These are phyloP conservation scores for Xylaria sp. DNA, from an alignment of 2,329 filamentous ascomycete species.

Conservation along the genomic window DNA sequence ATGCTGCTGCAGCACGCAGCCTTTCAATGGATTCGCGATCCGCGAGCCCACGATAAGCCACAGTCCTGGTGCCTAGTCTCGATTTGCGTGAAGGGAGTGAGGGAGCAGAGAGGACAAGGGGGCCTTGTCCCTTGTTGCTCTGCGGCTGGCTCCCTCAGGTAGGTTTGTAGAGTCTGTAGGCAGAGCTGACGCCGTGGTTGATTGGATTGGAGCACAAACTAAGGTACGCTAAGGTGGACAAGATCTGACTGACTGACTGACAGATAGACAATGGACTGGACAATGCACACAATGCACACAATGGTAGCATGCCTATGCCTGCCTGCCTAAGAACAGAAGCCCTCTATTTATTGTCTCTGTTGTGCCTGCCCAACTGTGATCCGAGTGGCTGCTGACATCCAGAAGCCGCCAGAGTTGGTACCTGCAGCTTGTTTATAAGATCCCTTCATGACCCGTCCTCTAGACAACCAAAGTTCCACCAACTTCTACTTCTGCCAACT, in stretches of 20 bases:
- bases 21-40: no score
- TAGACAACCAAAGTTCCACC: background rate
- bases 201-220: background rate
- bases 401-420: background rate
- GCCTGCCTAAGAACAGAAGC: background rate
- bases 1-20: background rate
- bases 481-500: background rate
- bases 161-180: background rate
- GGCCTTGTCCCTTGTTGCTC: background rate
- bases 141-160: background rate
- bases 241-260: background rate
- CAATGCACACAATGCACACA: no score
- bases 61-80: background rate
- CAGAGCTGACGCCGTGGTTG: background rate
- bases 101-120: background rate
- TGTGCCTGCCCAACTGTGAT: background rate
- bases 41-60: background rate
- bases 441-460: background rate
- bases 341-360: background rate
- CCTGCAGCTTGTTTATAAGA: conserved; percentile 1
- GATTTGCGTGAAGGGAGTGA: background rate
- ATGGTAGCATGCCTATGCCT: background rate
- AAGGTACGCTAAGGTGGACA: no score
- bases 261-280: no score
- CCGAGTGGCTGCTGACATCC: background rate